phyloP scores from a whole-genome alignment of 768 basidiomycete genomes.

The Boletus fagicola region DNA sequence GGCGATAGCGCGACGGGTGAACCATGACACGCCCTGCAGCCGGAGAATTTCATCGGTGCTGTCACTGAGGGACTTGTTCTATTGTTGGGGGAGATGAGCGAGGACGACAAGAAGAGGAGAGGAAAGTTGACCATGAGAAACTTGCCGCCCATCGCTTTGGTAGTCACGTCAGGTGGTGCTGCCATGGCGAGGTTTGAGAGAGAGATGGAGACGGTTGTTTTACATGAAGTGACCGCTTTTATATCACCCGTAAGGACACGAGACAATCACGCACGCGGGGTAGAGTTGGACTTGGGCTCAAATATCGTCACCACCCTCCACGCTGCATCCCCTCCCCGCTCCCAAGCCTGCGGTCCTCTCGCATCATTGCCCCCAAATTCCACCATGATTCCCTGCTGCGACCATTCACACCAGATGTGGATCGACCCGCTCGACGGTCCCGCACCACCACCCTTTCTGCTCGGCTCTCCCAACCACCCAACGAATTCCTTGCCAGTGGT shows the following conservation, averaged over 20 bases:
- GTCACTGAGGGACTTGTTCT: slow-evolving; percentile 74
- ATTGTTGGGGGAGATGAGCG: slow-evolving; percentile 4
- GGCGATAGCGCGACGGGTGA: slow-evolving; percentile 61
- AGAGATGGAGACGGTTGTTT: not conserved
- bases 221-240: not conserved
- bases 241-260: not conserved
- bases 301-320: slow-evolving; percentile 79
- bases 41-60: slow-evolving; percentile 58
- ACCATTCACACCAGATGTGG: slow-evolving; percentile 94
- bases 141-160: slow-evolving; percentile 58
- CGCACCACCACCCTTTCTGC: slow-evolving; percentile 85
- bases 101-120: not conserved
- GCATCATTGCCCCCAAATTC: slow-evolving; percentile 81
- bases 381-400: slow-evolving; percentile 75
- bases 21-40: slow-evolving; percentile 73
- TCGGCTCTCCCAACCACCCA: slow-evolving; percentile 73
- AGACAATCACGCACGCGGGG: not conserved
- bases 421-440: slow-evolving; percentile 84
- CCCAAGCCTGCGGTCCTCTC: slow-evolving; percentile 83
- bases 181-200: slow-evolving; percentile 47
- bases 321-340: slow-evolving; percentile 73
- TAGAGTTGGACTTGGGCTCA: slow-evolving; percentile 19
- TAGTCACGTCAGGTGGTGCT: slow-evolving; percentile 57
- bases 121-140: slow-evolving; percentile 53
- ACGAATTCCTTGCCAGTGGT: slow-evolving; percentile 82